Base-by-base conservation (phyloP, 495 filamentous ascomycete genomes). In the Aspergillus homomorphus region DNA sequence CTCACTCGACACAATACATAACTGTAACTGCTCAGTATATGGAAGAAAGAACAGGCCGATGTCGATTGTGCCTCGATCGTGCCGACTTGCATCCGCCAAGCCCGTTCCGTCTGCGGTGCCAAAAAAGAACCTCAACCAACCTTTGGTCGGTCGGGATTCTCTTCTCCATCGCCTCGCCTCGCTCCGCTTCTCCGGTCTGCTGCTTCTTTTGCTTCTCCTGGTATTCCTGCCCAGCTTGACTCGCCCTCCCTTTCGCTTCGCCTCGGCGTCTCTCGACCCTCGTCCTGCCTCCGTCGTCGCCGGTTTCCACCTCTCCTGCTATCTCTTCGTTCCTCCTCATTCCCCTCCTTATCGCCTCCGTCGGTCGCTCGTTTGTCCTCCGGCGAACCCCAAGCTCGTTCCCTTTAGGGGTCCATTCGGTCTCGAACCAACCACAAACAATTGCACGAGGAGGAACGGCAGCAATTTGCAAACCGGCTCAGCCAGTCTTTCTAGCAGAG, bases 41-140 rank as follows among this genome's bases (percentile, higher is more conserved):
- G n/a, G n/a, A n/a, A n/a, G n/a, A n/a, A n/a, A n/a, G n/a, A 30
- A 30, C 26, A 46, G 44, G 44, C 18, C 3, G 44, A 46, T 23
- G 53, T 45, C 53, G 53, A 56, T 56, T 24, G 54, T 38, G 38
- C 21, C 28, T 18, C 22, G 26, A 28, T 41, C 57, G 59, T 61
- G 28, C 46, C 46, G 59, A 52, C 51, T 38, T 15, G 53, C 43
- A 45, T 49, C 50, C 57, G 57, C 62, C 57, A 64, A 62, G 60
- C 50, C 49, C 45, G 42, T 43, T 58, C 60, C 54, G 60, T 49
- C 43, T 48, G 48, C 41, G 59, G 59, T 49, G 24, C 53, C 50
- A 51, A 51, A 51, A 60, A 51, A 49, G 22, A 38, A 22, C 41
- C 44, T 56, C 45, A 42, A 56, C 23, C 19, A 44, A 45, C 22